Base-by-base conservation (phyloP, 1,284 basidiomycete species). In the Ganoderma sinense region DNA sequence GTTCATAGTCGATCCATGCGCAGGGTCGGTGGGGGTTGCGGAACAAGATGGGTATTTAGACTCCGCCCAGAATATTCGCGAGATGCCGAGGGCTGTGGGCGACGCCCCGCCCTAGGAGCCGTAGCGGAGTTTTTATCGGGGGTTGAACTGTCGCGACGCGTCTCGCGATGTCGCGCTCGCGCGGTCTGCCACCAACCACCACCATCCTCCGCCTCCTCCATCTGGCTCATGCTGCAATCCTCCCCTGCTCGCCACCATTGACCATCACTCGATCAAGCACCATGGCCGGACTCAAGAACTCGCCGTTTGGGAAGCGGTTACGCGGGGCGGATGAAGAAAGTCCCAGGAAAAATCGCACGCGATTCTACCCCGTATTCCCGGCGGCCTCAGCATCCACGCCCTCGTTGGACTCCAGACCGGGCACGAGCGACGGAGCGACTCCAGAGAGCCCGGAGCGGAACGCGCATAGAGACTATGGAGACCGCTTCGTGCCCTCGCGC, bases 251-350 rank as follows among this genome's bases (percentile, higher is more conserved):
- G 66, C 63, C 70, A 63, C 69, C 62, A 65, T 69, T 64, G 69
- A 66, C 71, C 63, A 73, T 69, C 73, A 36, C 64, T 73, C 67
- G 64, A 58, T 55, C 60, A 61, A 63, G 65, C 51, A 67, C 76
- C 71, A 93, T 93, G 91, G 89, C 91, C 69, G 87, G 88, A 67
- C 86, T 94, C 80, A 92, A 91, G 84, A 92, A 93, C 81, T 93
- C 92, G 74, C 91, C 90, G 0, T 94, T 92, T 80, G 92, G 91
- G 53, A 94, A 94, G 78, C 89, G 92, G 41, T 84, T 94, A 31
- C 88, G 91, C 64, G 90, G 90, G 29, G 78, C 86, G 39, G 83
- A 86, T 36, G 88, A 90, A 70, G 87, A 86, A 59, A 80, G 83
- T 62, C 87, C 86, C 4, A 82, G 84, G 69, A 82, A 87, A 73